phyloP scores from a whole-genome alignment of 2,329 filamentous ascomycete species.

The Trichophyton equinum region DNA sequence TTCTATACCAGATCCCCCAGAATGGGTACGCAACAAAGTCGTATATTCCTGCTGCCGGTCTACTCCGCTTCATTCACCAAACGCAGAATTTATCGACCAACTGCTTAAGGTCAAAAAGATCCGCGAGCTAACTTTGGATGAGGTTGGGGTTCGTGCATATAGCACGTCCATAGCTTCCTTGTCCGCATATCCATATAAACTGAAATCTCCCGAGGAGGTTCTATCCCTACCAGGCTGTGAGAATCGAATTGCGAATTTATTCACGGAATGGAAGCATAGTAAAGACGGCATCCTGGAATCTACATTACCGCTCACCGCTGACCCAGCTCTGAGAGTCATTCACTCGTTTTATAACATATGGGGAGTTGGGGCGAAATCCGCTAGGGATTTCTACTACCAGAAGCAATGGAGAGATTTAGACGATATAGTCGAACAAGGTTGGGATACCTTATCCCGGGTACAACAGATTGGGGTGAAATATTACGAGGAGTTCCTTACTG shows the following conservation, averaged over 20 bases:
- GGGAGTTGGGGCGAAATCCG: conserved; percentile 78
- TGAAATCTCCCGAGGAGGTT: conserved; percentile 36
- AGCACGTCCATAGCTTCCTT: conserved; percentile 74
- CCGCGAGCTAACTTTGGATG: conserved; percentile 58
- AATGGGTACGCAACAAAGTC: conserved; percentile 51
- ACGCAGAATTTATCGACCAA: conserved; percentile 59
- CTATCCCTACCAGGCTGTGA: conserved; percentile 63
- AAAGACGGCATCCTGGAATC: conserved; percentile 48
- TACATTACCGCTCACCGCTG: conserved; percentile 49
- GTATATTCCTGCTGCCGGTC: conserved; percentile 71
- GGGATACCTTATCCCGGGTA: conserved; percentile 59
- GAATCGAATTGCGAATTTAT: conserved; percentile 63
- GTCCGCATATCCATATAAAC: conserved; percentile 59
- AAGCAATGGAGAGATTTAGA: conserved; percentile 72
- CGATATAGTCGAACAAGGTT: conserved; percentile 73
- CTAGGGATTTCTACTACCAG: conserved; percentile 64
- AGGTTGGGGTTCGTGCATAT: conserved; percentile 73
- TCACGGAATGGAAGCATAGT: conserved; percentile 56
- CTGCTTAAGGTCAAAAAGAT: conserved; percentile 62
- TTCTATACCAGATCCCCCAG: conserved; percentile 53
- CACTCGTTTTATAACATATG: conserved; percentile 71
- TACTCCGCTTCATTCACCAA: conserved; percentile 57
- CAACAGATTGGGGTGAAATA: conserved; percentile 93
- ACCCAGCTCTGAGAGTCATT: conserved; percentile 53
- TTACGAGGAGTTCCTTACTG: conserved; percentile 68